Evolutionary conservation across 176 grass and related monocot genomes (phyloP).

Genomic region (Elaeis guineensis): DNA sequence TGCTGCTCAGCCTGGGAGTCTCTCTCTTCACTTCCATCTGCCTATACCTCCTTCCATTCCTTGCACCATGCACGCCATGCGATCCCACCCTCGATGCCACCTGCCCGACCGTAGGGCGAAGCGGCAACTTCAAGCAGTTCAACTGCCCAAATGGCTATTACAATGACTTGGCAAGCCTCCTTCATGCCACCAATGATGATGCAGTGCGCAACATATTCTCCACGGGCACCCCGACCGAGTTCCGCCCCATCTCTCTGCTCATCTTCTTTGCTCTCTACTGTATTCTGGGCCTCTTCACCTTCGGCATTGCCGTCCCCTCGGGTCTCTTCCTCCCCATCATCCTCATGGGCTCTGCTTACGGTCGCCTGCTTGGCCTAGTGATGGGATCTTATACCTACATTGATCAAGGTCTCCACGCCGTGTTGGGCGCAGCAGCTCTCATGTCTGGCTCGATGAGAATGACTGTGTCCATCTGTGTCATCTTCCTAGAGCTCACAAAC

Average conservation of each 20-base stretch:
- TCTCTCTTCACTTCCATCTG: slow-evolving; percentile 52
- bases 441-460: slow-evolving; percentile 90
- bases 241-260: slow-evolving; percentile 59
- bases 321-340: slow-evolving; percentile 97
- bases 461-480: slow-evolving; percentile 89
- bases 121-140: slow-evolving; percentile 98
- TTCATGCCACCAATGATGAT: slow-evolving; percentile 86
- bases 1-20: slow-evolving; percentile 48
- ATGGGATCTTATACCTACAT: slow-evolving; percentile 31
- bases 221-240: slow-evolving; percentile 58
- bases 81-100: slow-evolving; percentile 18
- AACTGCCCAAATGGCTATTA: slow-evolving; percentile 74
- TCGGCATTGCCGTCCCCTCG: slow-evolving; percentile 90
- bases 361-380: slow-evolving; percentile 48
- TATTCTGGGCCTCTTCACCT: slow-evolving; percentile 80
- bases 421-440: slow-evolving; percentile 81
- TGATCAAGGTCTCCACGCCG: slow-evolving; percentile 83
- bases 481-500: slow-evolving; percentile 97
- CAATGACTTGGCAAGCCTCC: slow-evolving; percentile 85
- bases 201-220: slow-evolving; percentile 94
- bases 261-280: slow-evolving; percentile 83
- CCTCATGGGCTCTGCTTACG: slow-evolving; percentile 93
- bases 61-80: slow-evolving; percentile 70
- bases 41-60: slow-evolving; percentile 68
- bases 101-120: slow-evolving; percentile 48